Evolutionary conservation across 1,139 yeast genomes (phyloP), one percentile per base, ranked within the genome.

Genomic region (Lizanozyma gosingica): DNA sequence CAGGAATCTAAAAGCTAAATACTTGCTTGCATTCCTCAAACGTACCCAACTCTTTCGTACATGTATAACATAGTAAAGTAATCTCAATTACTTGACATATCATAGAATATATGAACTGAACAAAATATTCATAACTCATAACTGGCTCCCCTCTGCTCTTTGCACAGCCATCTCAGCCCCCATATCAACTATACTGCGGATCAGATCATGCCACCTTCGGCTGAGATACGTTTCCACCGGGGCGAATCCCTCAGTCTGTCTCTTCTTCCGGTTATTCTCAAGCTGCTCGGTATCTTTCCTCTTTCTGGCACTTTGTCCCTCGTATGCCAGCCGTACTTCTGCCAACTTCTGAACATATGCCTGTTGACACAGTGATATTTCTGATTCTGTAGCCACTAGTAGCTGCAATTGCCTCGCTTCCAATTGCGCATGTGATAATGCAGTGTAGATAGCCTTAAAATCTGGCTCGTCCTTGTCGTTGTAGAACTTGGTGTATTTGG

Each of bases 151-250:
- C n/a, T n/a, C n/a, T n/a, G n/a, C n/a, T n/a, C n/a, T n/a, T n/a
- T n/a, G n/a, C 50, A 46, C 43, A 38, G 55, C 54, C 45, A 52
- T 41, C 41, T 64, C 65, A n/a, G 63, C 51, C 15, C 64, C 62
- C 38, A 60, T 43, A 38, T 67, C 73, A 34, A 69, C 67, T 41
- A 63, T 57, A 4, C 62, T 48, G 40, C 54, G 54, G 29, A 70
- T 52, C 2, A 72, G 71, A 29, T 66, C 69, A 40, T 56, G 60
- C 74, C 75, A 70, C 43, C 64, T 49, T 17, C 53, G 53, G 27
- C 56, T 50, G 38, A 68, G 54, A 45, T 67, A 62, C 39, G 60
- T 65, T 37, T 59, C 51, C 16, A 60, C 66, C 1, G 73, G 70
- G 42, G 55, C 51, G 44, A 56, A 63, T 18, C 62, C 71, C 4